Conservation (phyloP, 2,329 filamentous ascomycete genomes). For the Hymenoscyphus fructigenus region DNA sequence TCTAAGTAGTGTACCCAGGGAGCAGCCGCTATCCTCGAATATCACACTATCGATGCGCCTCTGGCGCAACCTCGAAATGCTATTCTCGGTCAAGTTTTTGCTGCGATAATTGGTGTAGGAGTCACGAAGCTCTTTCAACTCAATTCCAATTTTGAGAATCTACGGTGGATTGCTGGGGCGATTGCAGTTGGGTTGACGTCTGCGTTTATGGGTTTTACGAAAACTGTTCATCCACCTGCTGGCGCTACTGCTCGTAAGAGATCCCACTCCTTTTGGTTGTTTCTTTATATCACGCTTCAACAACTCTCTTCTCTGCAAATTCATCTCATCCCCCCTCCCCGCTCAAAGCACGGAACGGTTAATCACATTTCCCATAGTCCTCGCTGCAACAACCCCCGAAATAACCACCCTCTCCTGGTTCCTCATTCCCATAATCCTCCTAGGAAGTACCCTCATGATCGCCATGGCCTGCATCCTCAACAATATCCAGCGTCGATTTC, state of each 20-base stretch:
- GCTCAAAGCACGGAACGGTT: no score
- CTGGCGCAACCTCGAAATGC: slow-evolving; percentile 72
- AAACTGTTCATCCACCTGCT: slow-evolving; percentile 71
- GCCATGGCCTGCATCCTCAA: slow-evolving; percentile 63
- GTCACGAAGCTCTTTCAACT: slow-evolving; percentile 64
- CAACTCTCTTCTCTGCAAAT: no score
- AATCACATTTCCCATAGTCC: no score
- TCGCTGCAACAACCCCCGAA: slow-evolving; percentile 61
- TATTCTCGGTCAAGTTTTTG: slow-evolving; percentile 64
- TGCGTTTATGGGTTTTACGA: slow-evolving; percentile 65
- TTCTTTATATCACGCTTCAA: no score
- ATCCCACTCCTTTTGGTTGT: background rate
- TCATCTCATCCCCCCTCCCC: no score
- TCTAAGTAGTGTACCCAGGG: slow-evolving; percentile 44
- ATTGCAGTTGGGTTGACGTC: slow-evolving; percentile 64
- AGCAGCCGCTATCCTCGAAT: slow-evolving; percentile 73
- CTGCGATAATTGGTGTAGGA: slow-evolving; percentile 58
- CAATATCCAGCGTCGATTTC: slow-evolving; percentile 64
- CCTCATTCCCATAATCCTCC: slow-evolving; percentile 60
- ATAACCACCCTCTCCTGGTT: slow-evolving; percentile 65
- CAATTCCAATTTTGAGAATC: slow-evolving; percentile 45
- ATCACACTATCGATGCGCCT: slow-evolving; percentile 69
- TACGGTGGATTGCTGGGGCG: slow-evolving; percentile 65
- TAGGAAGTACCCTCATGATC: slow-evolving; percentile 63
- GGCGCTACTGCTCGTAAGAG: slow-evolving; percentile 61